phyloP scores from a whole-genome alignment of 768 basidiomycete species.

The Amanita exitialis region DNA sequence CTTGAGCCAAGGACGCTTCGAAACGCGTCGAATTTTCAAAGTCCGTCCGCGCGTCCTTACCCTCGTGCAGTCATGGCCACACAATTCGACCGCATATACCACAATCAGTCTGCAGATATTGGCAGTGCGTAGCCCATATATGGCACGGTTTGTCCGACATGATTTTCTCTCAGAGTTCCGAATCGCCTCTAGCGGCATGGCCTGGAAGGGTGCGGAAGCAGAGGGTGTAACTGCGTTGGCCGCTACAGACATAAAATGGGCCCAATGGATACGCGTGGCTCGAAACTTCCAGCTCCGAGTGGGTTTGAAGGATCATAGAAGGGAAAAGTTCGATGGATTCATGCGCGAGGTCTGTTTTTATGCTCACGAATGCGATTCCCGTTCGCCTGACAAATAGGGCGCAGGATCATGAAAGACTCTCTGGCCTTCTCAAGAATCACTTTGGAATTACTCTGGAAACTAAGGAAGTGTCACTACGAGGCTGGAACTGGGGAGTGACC shows the following conservation, averaged over 20 bases:
- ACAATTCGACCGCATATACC: constrained; percentile 81
- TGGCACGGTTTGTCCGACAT: constrained; percentile 7
- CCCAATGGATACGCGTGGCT: constrained; percentile 87
- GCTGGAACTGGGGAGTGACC: constrained; percentile 98
- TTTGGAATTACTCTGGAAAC: constrained; percentile 80
- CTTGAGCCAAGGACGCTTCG: not conserved
- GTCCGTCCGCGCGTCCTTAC: constrained; percentile 35
- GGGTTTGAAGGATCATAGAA: constrained; percentile 65
- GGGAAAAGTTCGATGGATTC: constrained; percentile 92
- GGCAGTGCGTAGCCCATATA: constrained; percentile 59
- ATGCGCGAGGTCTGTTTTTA: constrained; percentile 56
- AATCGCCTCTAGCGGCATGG: constrained; percentile 83
- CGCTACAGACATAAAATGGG: constrained; percentile 74
- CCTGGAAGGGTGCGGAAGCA: constrained; percentile 80
- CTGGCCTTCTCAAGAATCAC: constrained; percentile 73
- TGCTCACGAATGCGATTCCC: not conserved
- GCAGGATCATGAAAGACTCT: constrained; percentile 87
- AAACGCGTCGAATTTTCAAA: constrained; percentile 19
- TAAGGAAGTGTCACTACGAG: constrained; percentile 82
- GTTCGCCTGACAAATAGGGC: not conserved
- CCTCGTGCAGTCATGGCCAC: constrained; percentile 35
- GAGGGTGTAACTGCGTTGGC: constrained; percentile 56
- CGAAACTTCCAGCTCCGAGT: constrained; percentile 86
- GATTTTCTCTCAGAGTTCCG: constrained; percentile 57
- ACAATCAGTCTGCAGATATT: constrained; percentile 57